Conservation (phyloP, 108 stramenopile genomes). For the Skeletonema potamos region DNA sequence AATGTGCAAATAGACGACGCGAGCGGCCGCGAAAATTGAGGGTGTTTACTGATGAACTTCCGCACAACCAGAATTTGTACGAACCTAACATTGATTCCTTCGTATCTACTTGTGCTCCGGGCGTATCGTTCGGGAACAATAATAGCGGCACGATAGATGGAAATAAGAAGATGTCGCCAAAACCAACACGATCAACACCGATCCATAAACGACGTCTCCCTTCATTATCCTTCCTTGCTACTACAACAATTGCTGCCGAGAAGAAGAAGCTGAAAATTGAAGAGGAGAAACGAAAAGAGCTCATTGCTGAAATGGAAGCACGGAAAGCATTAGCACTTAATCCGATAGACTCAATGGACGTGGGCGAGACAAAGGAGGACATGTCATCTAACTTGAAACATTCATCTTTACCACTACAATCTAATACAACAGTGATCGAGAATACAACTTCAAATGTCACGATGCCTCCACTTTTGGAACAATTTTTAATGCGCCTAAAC, state of each 20-base stretch:
- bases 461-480: not conserved
- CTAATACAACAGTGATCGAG: not conserved
- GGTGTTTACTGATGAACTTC: not conserved
- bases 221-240: not conserved
- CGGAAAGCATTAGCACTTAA: not conserved
- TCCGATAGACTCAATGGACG: not conserved
- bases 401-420: not conserved
- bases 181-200: not conserved
- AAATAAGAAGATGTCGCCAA: not conserved
- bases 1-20: not conserved
- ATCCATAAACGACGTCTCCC: not conserved
- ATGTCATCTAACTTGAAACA: not conserved
- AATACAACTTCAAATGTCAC: not conserved
- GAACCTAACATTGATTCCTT: not conserved
- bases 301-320: not conserved
- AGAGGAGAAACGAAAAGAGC: not conserved
- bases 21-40: constrained; percentile 1
- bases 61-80: not conserved
- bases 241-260: not conserved
- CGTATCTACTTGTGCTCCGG: not conserved
- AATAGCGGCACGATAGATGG: not conserved
- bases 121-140: not conserved
- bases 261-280: not conserved
- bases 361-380: not conserved
- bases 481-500: not conserved